Percentiles rank a stretch among this genome's conserved stretches.
These are phyloP conservation scores for Neurospora sp. DNA, from an alignment of 495 filamentous ascomycete genomes.

Conservation along the genomic window DNA sequence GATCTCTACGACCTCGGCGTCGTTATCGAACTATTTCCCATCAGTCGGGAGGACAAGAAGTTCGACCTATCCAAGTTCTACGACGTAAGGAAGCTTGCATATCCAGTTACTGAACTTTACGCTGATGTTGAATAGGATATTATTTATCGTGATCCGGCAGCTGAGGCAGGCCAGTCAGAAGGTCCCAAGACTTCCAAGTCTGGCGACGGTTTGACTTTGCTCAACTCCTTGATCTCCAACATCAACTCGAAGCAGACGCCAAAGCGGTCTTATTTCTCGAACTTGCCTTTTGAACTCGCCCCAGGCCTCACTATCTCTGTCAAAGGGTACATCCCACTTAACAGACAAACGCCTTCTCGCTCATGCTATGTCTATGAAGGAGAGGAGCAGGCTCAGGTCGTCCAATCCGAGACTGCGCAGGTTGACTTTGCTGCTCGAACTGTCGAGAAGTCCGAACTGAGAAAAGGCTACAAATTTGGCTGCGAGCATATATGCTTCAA, in stretches of 20 bases:
- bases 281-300: slow-evolving; percentile 74
- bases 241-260: slow-evolving; percentile 85
- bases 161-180: slow-evolving; percentile 48
- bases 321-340: slow-evolving; percentile 84
- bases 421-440: slow-evolving; percentile 65
- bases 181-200: slow-evolving; percentile 37
- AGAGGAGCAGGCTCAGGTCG: slow-evolving; percentile 75
- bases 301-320: slow-evolving; percentile 79
- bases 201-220: slow-evolving; percentile 67
- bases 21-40: slow-evolving; percentile 87
- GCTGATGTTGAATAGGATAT: slow-evolving; percentile 52
- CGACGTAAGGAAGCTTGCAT: slow-evolving; percentile 47
- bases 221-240: slow-evolving; percentile 75
- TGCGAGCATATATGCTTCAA: slow-evolving; percentile 82
- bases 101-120: neutral
- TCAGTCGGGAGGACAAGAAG: slow-evolving; percentile 59
- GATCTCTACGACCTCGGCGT: slow-evolving; percentile 95
- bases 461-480: slow-evolving; percentile 93
- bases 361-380: slow-evolving; percentile 79
- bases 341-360: slow-evolving; percentile 66
- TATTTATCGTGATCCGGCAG: slow-evolving; percentile 54
- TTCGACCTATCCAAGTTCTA: slow-evolving; percentile 89
- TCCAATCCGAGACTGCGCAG: slow-evolving; percentile 57
- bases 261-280: slow-evolving; percentile 79
- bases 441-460: slow-evolving; percentile 72